Evolutionary conservation across 257 asterid species (phyloP).

Genomic region (Ilex aquifolium): DNA sequence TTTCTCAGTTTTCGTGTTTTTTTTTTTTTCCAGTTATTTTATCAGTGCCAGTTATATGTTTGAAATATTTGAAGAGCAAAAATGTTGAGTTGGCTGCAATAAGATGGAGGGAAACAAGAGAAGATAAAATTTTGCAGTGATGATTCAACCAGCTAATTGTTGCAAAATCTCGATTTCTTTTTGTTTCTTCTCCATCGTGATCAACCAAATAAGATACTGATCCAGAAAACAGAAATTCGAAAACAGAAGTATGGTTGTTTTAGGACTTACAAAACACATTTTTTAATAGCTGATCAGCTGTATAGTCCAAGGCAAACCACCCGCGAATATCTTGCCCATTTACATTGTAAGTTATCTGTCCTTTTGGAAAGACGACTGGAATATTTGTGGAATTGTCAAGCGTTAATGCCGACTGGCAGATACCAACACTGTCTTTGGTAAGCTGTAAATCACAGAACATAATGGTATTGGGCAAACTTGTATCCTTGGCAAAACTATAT

Average conservation of each 20-base stretch:
- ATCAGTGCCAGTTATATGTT: slow-evolving; percentile 42
- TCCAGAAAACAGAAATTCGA: not conserved
- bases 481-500: not conserved
- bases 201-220: not conserved
- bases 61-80: no score
- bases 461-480: not conserved
- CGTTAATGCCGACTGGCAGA: not conserved
- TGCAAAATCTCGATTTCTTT: no score
- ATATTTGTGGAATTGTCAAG: not conserved
- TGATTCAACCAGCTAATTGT: no score
- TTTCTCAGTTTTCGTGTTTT: slow-evolving; percentile 71
- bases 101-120: no score
- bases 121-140: not conserved
- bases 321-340: not conserved
- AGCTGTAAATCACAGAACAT: not conserved
- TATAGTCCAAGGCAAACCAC: not conserved
- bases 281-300: not conserved
- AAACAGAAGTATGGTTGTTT: not conserved
- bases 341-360: not conserved
- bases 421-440: not conserved
- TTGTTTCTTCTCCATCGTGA: not conserved
- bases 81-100: no score
- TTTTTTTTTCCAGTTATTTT: slow-evolving; percentile 81
- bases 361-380: not conserved
- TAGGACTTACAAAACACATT: not conserved